Evolutionary conservation across 139 green algal species (phyloP), one percentile per base, ranked within the genome.

Genomic region (Ulvella scutata): DNA sequence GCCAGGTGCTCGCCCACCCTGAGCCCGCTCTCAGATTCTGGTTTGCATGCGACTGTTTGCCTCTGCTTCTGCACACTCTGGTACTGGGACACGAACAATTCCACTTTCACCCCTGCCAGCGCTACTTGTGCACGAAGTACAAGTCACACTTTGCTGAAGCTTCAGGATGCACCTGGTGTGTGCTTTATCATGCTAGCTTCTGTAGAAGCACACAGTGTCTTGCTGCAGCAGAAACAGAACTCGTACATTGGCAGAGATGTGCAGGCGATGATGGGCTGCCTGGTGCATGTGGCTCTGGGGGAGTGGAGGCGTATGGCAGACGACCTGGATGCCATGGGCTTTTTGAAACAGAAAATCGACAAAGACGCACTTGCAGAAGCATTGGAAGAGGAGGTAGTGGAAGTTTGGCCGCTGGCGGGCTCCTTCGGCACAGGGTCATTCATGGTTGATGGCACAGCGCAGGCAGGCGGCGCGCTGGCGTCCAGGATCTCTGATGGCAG

Each of bases 241-340:
- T n/a, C n/a, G n/a, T n/a, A n/a, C n/a, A n/a, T n/a, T n/a, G n/a
- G n/a, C n/a, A n/a, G n/a, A n/a, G n/a, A n/a, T n/a, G 4, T 43
- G 40, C 36, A 79, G 37, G 87, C 85, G 38, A 91, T 91, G 83
- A 79, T 90, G 59, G 43, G 74, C 28, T 78, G 76, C 4, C 73
- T 91, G n/a, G 79, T 85, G 39, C 85, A 90, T 72, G 74, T 89
- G 43, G 78, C 79, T 26, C 76, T 82, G 38, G 76, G 62, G 6
- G 79, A 88, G 44, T 90, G 81, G 81, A 17, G 3, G n/a, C 37
- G n/a, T 17, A 75, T 91, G 23, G 77, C 75, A 13, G 20, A 77
- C 9, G 87, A 91, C 83, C 73, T 91, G 23, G 75, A 73, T 3
- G 51, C 21, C 35, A 81, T 91, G 83, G 87, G 83, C 43, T 38